Evolutionary conservation across 306 rosid species (phyloP).

Genomic region (Medicago truncatula): MtrunA17r5.0-ANR NC_053044.1:48203001-48203500

Average conservation of each 20-base stretch:
- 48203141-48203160: background rate
- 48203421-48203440: background rate
- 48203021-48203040: no score
- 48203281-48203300: conserved; percentile 8
- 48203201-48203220: background rate
- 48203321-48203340: background rate
- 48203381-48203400: conserved; percentile 3
- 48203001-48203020: no score
- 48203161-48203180: background rate
- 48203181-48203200: background rate
- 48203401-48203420: background rate
- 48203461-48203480: conserved; percentile 17
- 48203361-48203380: background rate
- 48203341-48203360: no score
- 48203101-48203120: no score
- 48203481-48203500: conserved; percentile 12
- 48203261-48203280: background rate
- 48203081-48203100: no score
- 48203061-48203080: no score
- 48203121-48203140: no score
- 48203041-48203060: no score
- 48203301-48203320: background rate
- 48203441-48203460: background rate
- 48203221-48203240: background rate
- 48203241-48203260: background rate